Conservation (phyloP, 352 stramenopile species). For the Pythium rishiriense region DNA sequence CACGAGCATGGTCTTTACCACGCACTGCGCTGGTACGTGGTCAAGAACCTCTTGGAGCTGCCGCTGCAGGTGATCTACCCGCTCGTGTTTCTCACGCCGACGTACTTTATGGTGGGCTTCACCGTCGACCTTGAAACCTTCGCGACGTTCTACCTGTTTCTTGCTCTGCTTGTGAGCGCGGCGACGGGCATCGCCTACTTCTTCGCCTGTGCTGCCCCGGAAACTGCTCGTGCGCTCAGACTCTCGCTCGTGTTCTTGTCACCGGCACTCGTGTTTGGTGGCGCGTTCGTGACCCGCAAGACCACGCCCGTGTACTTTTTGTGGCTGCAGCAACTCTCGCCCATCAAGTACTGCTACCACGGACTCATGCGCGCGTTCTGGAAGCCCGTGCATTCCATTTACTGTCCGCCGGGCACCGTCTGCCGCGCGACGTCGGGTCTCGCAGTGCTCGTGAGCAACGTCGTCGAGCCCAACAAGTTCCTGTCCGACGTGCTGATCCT, state of each 20-base stretch:
- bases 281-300: constrained; percentile 31
- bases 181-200: neutral
- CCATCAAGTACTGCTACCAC: constrained; percentile 35
- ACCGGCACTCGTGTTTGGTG: constrained; percentile 31
- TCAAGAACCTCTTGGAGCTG: constrained; percentile 32
- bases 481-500: constrained; percentile 2
- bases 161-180: constrained; percentile 10
- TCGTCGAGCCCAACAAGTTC: constrained; percentile 12
- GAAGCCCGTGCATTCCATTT: constrained; percentile 2
- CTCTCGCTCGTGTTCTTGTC: constrained; percentile 17
- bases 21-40: constrained; percentile 31
- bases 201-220: neutral
- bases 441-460: neutral
- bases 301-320: constrained; percentile 30
- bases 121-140: constrained; percentile 22
- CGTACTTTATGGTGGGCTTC: constrained; percentile 39
- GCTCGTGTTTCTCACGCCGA: constrained; percentile 26
- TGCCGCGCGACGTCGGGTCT: neutral
- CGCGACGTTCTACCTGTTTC: constrained; percentile 31
- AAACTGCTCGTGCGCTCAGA: neutral
- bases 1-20: constrained; percentile 27
- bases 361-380: constrained; percentile 25
- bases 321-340: constrained; percentile 37
- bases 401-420: neutral
- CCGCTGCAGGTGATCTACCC: constrained; percentile 30